Conservation (phyloP, 495 filamentous ascomycete species). For the Aspergillus saccharolyticus region DNA sequence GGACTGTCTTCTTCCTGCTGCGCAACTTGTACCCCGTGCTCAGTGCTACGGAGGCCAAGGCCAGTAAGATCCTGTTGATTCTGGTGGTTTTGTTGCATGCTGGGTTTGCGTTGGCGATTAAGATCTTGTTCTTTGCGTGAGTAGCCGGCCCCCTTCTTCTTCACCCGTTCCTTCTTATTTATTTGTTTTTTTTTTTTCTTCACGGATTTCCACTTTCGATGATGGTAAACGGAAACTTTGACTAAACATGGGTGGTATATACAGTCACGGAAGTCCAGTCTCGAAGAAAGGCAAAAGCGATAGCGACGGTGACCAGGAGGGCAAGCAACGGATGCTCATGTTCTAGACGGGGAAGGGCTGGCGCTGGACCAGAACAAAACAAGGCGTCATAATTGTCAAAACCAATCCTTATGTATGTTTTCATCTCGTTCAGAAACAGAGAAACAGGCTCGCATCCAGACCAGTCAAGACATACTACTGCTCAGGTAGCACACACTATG, state of each 20-base stretch:
- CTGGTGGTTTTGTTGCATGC: slow-evolving; percentile 81
- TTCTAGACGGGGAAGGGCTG: slow-evolving; percentile 6
- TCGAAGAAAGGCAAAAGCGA: slow-evolving; percentile 44
- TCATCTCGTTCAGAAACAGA: background rate
- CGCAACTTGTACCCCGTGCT: slow-evolving; percentile 92
- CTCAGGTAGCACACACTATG: slow-evolving; percentile 9
- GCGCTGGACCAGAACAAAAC: background rate
- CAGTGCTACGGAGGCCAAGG: slow-evolving; percentile 85
- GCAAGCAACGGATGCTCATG: slow-evolving; percentile 29
- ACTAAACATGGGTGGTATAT: background rate
- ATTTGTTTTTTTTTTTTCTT: no score
- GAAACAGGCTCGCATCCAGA: background rate
- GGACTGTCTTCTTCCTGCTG: slow-evolving; percentile 81
- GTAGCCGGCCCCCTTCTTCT: slow-evolving; percentile 10
- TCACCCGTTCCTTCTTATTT: no score
- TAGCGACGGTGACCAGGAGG: slow-evolving; percentile 25
- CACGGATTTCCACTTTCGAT: no score
- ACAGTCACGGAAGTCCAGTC: slow-evolving; percentile 59
- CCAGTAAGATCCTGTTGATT: slow-evolving; percentile 80
- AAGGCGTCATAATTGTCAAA: background rate
- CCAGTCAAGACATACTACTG: background rate
- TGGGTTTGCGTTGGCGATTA: slow-evolving; percentile 85
- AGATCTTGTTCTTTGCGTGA: slow-evolving; percentile 90
- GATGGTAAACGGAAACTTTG: no score
- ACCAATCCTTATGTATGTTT: background rate